A percentile compares a stretch with the other conserved stretches of the same genome.
These are phyloP conservation scores for Rosa multiflora DNA, from an alignment of 306 rosid genomes.

Conservation along the genomic window DNA sequence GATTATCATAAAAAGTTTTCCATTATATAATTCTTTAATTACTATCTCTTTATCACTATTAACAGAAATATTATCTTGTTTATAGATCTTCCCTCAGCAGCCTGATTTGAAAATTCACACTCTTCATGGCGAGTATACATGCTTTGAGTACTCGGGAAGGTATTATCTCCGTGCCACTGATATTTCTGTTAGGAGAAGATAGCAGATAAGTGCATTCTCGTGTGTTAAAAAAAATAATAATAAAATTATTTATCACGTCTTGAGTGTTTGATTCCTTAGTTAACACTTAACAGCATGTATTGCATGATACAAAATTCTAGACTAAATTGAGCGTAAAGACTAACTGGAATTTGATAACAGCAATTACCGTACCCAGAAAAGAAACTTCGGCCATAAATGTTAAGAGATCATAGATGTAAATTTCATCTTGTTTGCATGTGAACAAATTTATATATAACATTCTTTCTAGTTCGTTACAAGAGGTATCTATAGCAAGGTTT, in stretches of 20 bases:
- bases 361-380: neutral
- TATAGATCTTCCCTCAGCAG: constrained; percentile 73
- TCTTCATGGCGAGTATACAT: constrained; percentile 82
- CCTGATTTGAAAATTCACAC: constrained; percentile 69
- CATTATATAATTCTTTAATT: neutral
- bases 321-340: neutral
- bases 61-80: constrained; percentile 17
- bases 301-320: neutral
- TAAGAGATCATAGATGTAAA: neutral
- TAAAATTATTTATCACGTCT: neutral
- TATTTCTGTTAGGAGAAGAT: too few relatives aligned
- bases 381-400: neutral
- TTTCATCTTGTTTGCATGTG: neutral
- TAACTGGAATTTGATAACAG: neutral
- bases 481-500: neutral
- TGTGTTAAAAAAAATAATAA: neutral
- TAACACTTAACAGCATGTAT: neutral
- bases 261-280: neutral
- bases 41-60: neutral
- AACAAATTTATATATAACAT: neutral
- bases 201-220: neutral
- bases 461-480: constrained; percentile 11
- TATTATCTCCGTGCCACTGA: constrained; percentile 1
- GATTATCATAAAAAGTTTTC: neutral
- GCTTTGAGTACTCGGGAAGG: constrained; percentile 88